phyloP scores from a whole-genome alignment of 2,329 filamentous ascomycete genomes.

The Magnaporthiopsis rhizophila region DNA sequence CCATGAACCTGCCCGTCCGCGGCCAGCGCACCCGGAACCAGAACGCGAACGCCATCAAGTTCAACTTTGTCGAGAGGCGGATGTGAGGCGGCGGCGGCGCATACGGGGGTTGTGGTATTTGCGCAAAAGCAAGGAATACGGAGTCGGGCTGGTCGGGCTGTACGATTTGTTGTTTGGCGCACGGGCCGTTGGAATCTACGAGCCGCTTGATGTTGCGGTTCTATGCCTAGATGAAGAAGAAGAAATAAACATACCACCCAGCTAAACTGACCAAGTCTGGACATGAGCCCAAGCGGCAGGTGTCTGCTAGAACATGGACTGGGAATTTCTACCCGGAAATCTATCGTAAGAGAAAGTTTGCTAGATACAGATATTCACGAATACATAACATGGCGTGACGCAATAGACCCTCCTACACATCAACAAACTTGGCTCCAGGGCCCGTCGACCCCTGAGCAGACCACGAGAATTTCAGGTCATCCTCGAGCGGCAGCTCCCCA shows the following conservation, averaged over 20 bases:
- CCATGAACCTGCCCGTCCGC: slow-evolving; percentile 83
- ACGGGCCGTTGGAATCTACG: too few relatives aligned
- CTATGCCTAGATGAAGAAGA: too few relatives aligned
- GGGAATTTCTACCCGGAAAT: neutral
- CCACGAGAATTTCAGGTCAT: slow-evolving; percentile 30
- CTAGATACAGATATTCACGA: neutral
- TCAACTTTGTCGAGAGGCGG: slow-evolving; percentile 49
- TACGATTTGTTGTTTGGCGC: neutral
- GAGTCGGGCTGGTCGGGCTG: neutral
- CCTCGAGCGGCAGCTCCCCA: slow-evolving; percentile 45
- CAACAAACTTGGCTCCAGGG: neutral
- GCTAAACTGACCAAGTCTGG: too few relatives aligned
- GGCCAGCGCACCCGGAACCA: slow-evolving; percentile 83
- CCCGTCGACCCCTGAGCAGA: too few relatives aligned
- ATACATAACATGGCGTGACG: neutral
- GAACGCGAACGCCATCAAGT: slow-evolving; percentile 50
- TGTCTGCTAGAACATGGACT: neutral
- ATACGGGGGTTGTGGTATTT: neutral
- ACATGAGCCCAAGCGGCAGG: too few relatives aligned
- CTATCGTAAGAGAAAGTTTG: neutral
- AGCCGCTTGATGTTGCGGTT: too few relatives aligned
- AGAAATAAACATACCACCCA: too few relatives aligned
- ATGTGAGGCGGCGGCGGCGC: slow-evolving; percentile 20
- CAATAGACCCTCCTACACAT: neutral
- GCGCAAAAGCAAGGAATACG: neutral